Evolutionary conservation across 352 stramenopile species (phyloP), one percentile per base, ranked within the genome.

Genomic region (Phytopythium boreale): DNA sequence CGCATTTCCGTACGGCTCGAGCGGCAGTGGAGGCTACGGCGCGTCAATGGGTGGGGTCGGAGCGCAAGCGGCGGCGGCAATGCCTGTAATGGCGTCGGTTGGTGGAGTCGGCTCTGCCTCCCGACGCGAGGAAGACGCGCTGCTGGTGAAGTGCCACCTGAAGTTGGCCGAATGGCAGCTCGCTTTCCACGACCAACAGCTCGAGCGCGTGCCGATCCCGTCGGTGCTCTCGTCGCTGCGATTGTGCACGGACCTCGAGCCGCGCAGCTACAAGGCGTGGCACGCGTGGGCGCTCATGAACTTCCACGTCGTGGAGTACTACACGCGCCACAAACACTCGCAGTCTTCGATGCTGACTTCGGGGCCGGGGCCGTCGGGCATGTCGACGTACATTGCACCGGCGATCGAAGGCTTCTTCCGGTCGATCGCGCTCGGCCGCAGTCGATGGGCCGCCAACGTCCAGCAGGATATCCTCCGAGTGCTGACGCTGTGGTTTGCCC

Each of bases 381-480:
- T 87, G 36, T 75, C 75, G 22, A 71, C 78, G 27, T 90, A 81
- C 52, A 89, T 92, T 37, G 84, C 80, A 7, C 81, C 84, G 17
- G 83, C 83, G 14, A 90, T 92, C 56, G 75, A 89, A 59, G 83
- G 96, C 0, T 99, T 99, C 80, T 97, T 99, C 58, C 85, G 85
- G 27, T 97, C 95, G 2, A 98, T 99, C 39, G 92, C 88, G 57
- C 78, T 99, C 27, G 97, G 97, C 11, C 95, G 92, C 29, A 98
- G 96, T 60, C 88, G 93, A 47, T 98, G 94, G 90, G 97, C 88
- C 71, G 97, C 97, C 12, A 98, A 97, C 50, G 97, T 99, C 1
- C 96, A 98, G 64, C 97, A 99, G 70, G 97, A 99, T 72, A 97
- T 99, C 66, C 67, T 99, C 37, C 98, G 98, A 61, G 82, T 99